These are phyloP conservation scores for Phytophthora palmivora DNA, from an alignment of 352 stramenopile species.

Conservation along the genomic window DNA sequence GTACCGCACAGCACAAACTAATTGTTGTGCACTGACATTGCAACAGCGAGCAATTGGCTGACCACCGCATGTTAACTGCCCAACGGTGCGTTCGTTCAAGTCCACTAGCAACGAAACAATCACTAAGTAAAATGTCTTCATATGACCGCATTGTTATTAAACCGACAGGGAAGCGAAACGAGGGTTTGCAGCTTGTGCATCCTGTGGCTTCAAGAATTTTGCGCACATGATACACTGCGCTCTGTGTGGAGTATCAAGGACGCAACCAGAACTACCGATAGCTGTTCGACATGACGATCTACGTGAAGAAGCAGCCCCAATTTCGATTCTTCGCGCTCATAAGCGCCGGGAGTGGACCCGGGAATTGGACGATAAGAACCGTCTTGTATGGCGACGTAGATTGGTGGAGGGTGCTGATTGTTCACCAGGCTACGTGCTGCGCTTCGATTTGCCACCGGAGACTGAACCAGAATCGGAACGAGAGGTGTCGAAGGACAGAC, in stretches of 20 bases:
- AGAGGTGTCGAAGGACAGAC: conserved; percentile 9
- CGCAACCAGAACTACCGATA: neutral
- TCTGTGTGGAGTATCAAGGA: conserved; percentile 42
- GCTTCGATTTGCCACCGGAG: conserved; percentile 34
- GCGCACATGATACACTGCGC: conserved; percentile 41
- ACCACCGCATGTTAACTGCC: conserved; percentile 21
- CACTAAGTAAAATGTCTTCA: too few relatives aligned
- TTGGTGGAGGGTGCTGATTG: conserved; percentile 27
- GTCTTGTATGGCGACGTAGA: conserved; percentile 49
- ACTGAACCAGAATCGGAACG: conserved; percentile 40
- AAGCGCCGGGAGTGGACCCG: conserved; percentile 65
- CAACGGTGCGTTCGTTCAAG: conserved; percentile 26
- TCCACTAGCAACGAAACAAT: conserved; percentile 9
- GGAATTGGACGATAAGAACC: conserved; percentile 38
- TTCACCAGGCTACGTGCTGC: conserved; percentile 44
- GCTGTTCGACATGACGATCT: conserved; percentile 1
- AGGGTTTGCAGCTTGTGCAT: conserved; percentile 44
- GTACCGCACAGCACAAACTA: conserved; percentile 11
- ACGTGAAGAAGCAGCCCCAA: neutral
- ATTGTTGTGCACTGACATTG: conserved; percentile 15
- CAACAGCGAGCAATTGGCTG: conserved; percentile 37
- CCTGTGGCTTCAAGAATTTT: conserved; percentile 67
- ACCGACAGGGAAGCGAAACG: conserved; percentile 44
- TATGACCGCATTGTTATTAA: too few relatives aligned
- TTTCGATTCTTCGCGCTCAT: conserved; percentile 16